A percentile compares a stretch with the other conserved stretches of the same genome.
These are phyloP conservation scores for Tolypocladium ovalisporum DNA, from an alignment of 2,329 filamentous ascomycete species.

Conservation along the genomic window DNA sequence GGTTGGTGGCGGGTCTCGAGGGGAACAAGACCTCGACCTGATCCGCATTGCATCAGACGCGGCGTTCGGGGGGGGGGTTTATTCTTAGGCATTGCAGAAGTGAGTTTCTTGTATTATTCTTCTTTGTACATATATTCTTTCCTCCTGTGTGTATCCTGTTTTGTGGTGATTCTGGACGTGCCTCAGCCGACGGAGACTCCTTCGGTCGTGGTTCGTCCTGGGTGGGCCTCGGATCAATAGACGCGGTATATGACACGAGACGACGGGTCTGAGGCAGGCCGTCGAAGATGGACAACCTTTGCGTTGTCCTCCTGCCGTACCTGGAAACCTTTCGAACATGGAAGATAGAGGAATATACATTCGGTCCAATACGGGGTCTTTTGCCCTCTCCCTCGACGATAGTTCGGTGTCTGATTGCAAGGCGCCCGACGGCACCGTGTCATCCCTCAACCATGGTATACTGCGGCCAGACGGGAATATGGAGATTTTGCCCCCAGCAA, in stretches of 20 bases:
- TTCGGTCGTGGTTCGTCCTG: background rate
- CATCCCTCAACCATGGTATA: background rate
- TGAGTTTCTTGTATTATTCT: background rate
- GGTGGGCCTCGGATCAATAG: background rate
- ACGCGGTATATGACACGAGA: background rate
- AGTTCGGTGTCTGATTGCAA: background rate
- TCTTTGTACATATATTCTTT: background rate
- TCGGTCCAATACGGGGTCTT: background rate
- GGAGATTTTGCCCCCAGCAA: background rate
- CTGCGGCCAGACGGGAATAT: background rate
- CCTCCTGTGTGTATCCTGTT: background rate
- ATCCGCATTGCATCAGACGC: slow-evolving; percentile 7
- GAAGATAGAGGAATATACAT: background rate
- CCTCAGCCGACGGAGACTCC: background rate
- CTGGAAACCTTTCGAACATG: background rate
- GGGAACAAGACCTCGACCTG: background rate
- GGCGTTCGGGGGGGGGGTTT: slow-evolving; percentile 8
- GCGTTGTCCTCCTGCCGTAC: background rate
- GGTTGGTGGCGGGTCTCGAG: background rate
- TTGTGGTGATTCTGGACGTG: background rate
- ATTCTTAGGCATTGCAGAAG: slow-evolving; percentile 1
- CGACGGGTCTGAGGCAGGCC: background rate
- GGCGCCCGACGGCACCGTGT: background rate
- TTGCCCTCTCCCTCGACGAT: background rate
- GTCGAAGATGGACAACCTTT: background rate